Evolutionary conservation across 148 eudicot genomes (phyloP).

Genomic region (Cornus suecica): DNA sequence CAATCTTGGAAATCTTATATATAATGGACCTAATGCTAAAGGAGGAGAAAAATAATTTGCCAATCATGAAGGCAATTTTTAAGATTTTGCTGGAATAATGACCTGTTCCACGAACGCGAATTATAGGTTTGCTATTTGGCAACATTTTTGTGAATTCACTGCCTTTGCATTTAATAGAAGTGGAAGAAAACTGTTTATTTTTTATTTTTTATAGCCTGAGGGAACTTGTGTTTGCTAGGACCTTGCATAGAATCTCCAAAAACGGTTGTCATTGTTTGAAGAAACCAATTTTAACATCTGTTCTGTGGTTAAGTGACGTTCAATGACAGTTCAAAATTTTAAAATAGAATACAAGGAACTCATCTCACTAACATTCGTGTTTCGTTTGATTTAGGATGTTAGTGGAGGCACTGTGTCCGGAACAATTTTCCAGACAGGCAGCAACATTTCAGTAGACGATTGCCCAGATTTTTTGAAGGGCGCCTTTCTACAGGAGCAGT

Average conservation of each 20-base stretch:
- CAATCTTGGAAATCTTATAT: neutral
- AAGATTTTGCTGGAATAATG: neutral
- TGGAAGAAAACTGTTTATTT: neutral
- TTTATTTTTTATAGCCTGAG: too few species aligned
- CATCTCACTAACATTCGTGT: neutral
- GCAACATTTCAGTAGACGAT: constrained; percentile 16
- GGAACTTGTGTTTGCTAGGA: too few species aligned
- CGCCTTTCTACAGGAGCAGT: constrained; percentile 18
- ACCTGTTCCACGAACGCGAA: neutral
- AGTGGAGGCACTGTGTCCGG: constrained; percentile 25
- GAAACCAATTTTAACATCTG: neutral
- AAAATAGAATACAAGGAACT: neutral
- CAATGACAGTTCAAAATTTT: neutral
- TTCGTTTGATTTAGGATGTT: constrained; percentile 34
- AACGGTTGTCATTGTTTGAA: neutral
- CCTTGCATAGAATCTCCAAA: neutral
- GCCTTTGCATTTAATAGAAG: neutral
- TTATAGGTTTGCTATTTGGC: neutral
- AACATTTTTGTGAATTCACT: neutral
- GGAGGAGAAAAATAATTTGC: neutral
- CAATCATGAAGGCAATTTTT: neutral
- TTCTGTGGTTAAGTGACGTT: neutral
- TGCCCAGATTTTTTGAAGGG: constrained; percentile 9
- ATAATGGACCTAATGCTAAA: neutral
- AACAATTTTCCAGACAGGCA: constrained; percentile 10